A percentile compares a stretch with the other conserved stretches of the same genome.
phyloP scores from a whole-genome alignment of 2,329 filamentous ascomycete species.

The Sporothrix sp. region DNA sequence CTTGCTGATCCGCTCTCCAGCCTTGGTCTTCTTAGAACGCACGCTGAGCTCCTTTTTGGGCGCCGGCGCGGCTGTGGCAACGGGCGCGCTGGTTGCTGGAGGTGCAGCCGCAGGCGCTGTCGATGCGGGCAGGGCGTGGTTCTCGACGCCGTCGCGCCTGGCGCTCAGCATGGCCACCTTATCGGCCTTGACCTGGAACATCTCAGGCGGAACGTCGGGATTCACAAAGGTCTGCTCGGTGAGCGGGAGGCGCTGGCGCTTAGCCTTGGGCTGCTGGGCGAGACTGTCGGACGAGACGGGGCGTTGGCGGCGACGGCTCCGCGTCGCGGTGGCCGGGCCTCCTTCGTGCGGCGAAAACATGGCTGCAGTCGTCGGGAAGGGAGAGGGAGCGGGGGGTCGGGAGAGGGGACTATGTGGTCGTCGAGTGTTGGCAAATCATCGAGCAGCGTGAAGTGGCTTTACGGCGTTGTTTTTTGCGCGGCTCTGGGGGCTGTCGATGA shows the following conservation, averaged over 20 bases:
- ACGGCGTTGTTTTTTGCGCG: not conserved
- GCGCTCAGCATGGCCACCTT: slow-evolving; percentile 37
- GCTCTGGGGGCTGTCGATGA: not conserved
- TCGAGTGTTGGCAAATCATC: slow-evolving; percentile 6
- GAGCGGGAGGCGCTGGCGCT: slow-evolving; percentile 50
- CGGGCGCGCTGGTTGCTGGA: not conserved
- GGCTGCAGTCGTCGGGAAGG: slow-evolving; percentile 10
- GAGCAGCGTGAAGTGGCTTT: not conserved
- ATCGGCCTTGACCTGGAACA: slow-evolving; percentile 45
- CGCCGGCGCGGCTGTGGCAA: slow-evolving; percentile 16
- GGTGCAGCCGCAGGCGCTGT: not conserved
- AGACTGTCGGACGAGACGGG: slow-evolving; percentile 46
- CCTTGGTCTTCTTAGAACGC: slow-evolving; percentile 52
- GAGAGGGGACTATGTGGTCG: not conserved
- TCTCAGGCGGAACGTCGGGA: slow-evolving; percentile 42
- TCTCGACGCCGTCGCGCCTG: slow-evolving; percentile 40
- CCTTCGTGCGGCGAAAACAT: slow-evolving; percentile 51
- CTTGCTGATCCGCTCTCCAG: slow-evolving; percentile 53
- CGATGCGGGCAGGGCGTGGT: slow-evolving; percentile 15
- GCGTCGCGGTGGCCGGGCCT: slow-evolving; percentile 46
- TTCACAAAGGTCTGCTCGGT: slow-evolving; percentile 48
- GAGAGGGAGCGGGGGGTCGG: not conserved
- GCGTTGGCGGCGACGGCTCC: slow-evolving; percentile 52
- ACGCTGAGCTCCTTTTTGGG: slow-evolving; percentile 47
- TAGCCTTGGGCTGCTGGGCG: slow-evolving; percentile 50